Evolutionary conservation across 257 asterid genomes (phyloP), one percentile per base, ranked within the genome.

Genomic region (Petunia axillaris): DNA sequence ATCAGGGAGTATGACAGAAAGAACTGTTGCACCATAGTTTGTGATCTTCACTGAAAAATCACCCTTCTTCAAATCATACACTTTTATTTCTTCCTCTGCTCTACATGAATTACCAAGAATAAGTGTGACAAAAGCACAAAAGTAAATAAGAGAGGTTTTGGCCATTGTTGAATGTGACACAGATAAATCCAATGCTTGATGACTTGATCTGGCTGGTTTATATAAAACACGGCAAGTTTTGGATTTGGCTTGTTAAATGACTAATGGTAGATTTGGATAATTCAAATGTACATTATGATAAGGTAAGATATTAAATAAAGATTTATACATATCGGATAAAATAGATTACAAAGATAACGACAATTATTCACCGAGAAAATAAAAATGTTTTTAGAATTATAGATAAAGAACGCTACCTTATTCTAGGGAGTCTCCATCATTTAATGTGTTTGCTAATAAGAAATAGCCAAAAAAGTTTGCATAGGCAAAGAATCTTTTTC

Each of bases 1-100:
- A 82, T 93, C 98, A 4, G 98, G 97, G 44, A 87, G 63, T n/a
- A 87, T 2, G 38, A 93, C 82, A 40, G 93, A 88, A 64, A 93
- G 87, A 38, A 93, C 88, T 6, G 94, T 92, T 43, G 98, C 98
- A 25, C 98, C 97, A 70, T 88, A 92, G 70, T 91, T 93, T 5
- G 94, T 90, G 81, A 93, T 86, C 79, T 87, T 92, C 50, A 90
- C 77, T 0, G 92, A 82, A 15, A 90, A 75, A 37, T 87, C 64
- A 4, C 93, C 94, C 14, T 68, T 90, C 35, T 70, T 83, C 86
- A 92, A 70, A 59, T 92, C 88, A 81, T 87, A 93, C 0, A 89
- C 60, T 64, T 88, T 84, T 8, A 89, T 84, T 48, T 85, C 83
- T 55, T 85, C 81, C 6, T 16, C 82, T 37, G 81, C 86, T 66